Evolutionary conservation across 495 filamentous ascomycete species (phyloP).

Genomic region (Daldinia loculata): DNA sequence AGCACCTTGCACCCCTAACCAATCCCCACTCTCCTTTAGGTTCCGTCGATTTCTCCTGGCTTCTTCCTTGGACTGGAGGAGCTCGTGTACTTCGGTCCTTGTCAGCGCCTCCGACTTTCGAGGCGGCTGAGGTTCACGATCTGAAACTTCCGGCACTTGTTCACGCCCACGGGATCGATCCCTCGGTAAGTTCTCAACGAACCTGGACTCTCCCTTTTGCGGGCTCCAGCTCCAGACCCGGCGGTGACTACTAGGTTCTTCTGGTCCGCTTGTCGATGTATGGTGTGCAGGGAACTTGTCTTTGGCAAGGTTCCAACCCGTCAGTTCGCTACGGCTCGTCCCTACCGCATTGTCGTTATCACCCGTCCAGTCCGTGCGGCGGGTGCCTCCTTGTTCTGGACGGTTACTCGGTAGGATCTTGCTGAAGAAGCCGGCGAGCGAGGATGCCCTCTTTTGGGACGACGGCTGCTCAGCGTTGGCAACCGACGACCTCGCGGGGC

Average conservation of each 20-base stretch:
- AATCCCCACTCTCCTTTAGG: conserved; percentile 59
- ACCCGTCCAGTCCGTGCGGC: conserved; percentile 35
- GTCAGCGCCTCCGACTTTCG: conserved; percentile 20
- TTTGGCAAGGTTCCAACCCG: conserved; percentile 42
- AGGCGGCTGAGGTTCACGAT: conserved; percentile 34
- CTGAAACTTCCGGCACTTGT: conserved; percentile 31
- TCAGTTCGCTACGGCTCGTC: conserved; percentile 31
- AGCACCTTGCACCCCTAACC: conserved; percentile 62
- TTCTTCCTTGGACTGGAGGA: conserved; percentile 51
- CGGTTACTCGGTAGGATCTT: conserved; percentile 54
- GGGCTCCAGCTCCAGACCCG: conserved; percentile 36
- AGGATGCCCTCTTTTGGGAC: conserved; percentile 41
- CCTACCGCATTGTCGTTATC: conserved; percentile 30
- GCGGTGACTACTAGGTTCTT: conserved; percentile 18
- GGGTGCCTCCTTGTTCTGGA: conserved; percentile 55
- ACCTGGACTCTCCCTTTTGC: conserved; percentile 31
- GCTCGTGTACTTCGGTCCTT: conserved; percentile 32
- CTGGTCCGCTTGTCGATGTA: conserved; percentile 8
- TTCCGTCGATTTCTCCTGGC: conserved; percentile 49
- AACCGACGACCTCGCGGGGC: conserved; percentile 13
- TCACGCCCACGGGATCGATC: conserved; percentile 23
- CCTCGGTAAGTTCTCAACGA: conserved; percentile 23
- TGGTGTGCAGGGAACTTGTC: conserved; percentile 17
- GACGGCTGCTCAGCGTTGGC: background rate
- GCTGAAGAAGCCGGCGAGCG: conserved; percentile 45